These are phyloP conservation scores for Suillus sp. DNA, from an alignment of 768 basidiomycete species.

Conservation along the genomic window DNA sequence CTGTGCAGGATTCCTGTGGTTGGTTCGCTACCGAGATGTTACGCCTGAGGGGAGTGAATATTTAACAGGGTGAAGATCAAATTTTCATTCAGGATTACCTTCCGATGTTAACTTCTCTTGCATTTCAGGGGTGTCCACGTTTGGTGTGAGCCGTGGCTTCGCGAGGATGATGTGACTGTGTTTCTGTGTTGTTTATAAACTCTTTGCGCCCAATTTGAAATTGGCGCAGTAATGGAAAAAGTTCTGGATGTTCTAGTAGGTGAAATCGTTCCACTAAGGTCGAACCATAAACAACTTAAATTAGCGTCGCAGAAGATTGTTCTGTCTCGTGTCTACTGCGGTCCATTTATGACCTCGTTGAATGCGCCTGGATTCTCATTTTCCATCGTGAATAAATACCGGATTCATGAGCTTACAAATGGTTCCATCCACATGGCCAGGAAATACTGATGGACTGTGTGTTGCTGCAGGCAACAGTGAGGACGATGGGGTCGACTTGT, in stretches of 20 bases:
- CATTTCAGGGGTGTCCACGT: neutral
- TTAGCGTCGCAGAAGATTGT: conserved; percentile 34
- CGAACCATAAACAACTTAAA: neutral
- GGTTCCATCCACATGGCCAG: neutral
- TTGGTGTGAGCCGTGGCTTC: conserved; percentile 20
- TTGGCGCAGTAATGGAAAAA: conserved; percentile 52
- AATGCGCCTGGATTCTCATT: conserved; percentile 63
- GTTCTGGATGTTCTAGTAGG: conserved; percentile 46
- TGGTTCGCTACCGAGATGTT: conserved; percentile 34
- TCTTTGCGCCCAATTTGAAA: conserved; percentile 55
- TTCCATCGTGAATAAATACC: conserved; percentile 50
- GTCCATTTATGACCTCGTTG: conserved; percentile 59
- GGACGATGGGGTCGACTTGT: conserved; percentile 22
- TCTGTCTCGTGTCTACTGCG: conserved; percentile 46
- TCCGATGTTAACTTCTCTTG: neutral
- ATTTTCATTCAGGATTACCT: neutral
- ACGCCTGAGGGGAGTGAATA: conserved; percentile 18
- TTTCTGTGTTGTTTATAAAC: conserved; percentile 48
- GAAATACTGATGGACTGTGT: neutral
- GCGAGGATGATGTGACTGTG: conserved; percentile 31
- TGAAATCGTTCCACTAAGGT: neutral
- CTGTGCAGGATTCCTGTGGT: conserved; percentile 23
- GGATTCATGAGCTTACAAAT: conserved; percentile 20
- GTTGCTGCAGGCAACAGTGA: neutral
- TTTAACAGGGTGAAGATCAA: conserved; percentile 9